Percentiles rank a stretch among this genome's conserved stretches.
phyloP scores from a whole-genome alignment of 768 basidiomycete genomes.

The Psilocybe subaeruginosa region DNA sequence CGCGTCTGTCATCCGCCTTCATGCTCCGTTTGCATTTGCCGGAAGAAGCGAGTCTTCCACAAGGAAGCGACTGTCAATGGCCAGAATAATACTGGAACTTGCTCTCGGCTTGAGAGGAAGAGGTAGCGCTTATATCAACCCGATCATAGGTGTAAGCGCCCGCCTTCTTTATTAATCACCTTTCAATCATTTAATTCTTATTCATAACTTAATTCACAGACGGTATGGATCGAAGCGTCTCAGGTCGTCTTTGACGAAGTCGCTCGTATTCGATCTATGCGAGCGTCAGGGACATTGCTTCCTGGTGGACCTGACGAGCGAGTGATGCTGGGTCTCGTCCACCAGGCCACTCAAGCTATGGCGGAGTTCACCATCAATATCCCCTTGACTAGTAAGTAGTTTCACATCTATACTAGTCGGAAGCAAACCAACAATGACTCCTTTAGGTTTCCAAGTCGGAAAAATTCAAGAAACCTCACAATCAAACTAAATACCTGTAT shows the following conservation, averaged over 20 bases:
- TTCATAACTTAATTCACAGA: slow-evolving; percentile 8
- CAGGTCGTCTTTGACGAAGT: slow-evolving; percentile 28
- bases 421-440: not conserved
- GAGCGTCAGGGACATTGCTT: slow-evolving; percentile 16
- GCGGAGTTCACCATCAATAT: slow-evolving; percentile 21
- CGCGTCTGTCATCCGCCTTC: slow-evolving; percentile 39
- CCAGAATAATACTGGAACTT: slow-evolving; percentile 22
- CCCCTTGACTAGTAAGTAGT: slow-evolving; percentile 21
- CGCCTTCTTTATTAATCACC: not conserved
- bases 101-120: slow-evolving; percentile 19
- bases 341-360: slow-evolving; percentile 22
- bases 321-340: slow-evolving; percentile 16
- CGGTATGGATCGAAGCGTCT: slow-evolving; percentile 28
- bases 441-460: slow-evolving; percentile 22
- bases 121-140: slow-evolving; percentile 26
- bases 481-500: not conserved
- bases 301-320: slow-evolving; percentile 17
- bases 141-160: slow-evolving; percentile 32
- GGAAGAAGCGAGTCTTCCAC: slow-evolving; percentile 23
- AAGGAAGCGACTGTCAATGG: slow-evolving; percentile 23
- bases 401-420: not conserved
- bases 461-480: slow-evolving; percentile 22
- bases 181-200: not conserved
- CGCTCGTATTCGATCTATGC: slow-evolving; percentile 12
- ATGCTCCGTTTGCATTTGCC: slow-evolving; percentile 27